These are phyloP conservation scores for Apiotrichum domesticum DNA, from an alignment of 1,284 basidiomycete genomes.

Conservation along the genomic window DNA sequence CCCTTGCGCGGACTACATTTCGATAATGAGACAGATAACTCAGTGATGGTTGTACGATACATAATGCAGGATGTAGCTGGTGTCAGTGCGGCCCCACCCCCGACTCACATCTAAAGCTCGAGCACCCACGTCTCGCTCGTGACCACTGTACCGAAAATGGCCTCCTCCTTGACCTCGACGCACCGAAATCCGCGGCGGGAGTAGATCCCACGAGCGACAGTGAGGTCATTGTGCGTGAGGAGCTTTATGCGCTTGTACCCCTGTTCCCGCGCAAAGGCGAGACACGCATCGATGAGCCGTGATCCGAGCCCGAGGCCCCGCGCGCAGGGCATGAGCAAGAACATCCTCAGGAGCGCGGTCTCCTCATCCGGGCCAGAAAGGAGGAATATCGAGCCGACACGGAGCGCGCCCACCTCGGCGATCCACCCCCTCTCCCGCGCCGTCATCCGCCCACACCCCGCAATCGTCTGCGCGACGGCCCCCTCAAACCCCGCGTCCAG, in stretches of 20 bases:
- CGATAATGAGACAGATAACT: too few relatives aligned
- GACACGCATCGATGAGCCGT: slow-evolving; percentile 7
- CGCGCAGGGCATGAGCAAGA: slow-evolving; percentile 1
- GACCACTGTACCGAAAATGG: slow-evolving; percentile 1
- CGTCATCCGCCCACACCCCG: too few relatives aligned
- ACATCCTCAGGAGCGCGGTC: slow-evolving; percentile 10
- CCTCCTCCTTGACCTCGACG: background rate
- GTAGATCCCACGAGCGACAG: slow-evolving; percentile 10
- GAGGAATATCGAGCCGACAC: slow-evolving; percentile 11
- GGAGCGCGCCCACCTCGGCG: slow-evolving; percentile 8
- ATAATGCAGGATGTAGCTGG: too few relatives aligned
- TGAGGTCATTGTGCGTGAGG: slow-evolving; percentile 12
- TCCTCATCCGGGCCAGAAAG: background rate
- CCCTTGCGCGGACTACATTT: too few relatives aligned
- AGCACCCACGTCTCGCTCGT: slow-evolving; percentile 9
- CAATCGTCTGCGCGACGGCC: too few relatives aligned
- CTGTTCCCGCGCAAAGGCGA: slow-evolving; percentile 4
- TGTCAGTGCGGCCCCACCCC: too few relatives aligned
- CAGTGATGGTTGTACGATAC: too few relatives aligned
- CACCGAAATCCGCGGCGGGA: slow-evolving; percentile 9
- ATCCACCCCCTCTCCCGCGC: slow-evolving; percentile 8
- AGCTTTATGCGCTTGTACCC: slow-evolving; percentile 11
- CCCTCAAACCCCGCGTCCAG: too few relatives aligned
- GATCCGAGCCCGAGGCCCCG: slow-evolving; percentile 11
- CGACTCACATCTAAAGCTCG: background rate